These are phyloP conservation scores for Adiantum capillusveneris DNA, from an alignment of 75 land plant species.

Conservation along the genomic window DNA sequence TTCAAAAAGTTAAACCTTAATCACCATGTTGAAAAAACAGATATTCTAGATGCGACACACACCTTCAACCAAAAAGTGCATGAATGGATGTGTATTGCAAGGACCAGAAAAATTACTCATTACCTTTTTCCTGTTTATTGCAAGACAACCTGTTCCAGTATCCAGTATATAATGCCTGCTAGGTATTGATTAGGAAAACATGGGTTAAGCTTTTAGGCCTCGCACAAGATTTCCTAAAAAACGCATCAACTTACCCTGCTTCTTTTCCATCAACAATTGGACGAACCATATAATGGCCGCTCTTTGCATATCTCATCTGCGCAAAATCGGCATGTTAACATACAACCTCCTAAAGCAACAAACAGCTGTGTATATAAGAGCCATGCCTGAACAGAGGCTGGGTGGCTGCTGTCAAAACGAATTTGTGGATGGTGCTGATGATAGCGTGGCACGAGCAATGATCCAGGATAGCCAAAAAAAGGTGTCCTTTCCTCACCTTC, in stretches of 20 bases:
- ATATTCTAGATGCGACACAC: no score
- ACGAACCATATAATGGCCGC: slow-evolving; percentile 35
- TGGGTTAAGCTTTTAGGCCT: no score
- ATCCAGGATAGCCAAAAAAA: slow-evolving; percentile 5
- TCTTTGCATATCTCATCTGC: slow-evolving; percentile 27
- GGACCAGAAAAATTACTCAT: no score
- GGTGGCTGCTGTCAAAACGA: slow-evolving; percentile 7
- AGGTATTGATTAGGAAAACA: no score
- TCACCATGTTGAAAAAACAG: no score
- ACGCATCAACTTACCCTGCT: slow-evolving; percentile 33
- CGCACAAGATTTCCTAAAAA: no score
- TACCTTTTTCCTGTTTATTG: slow-evolving; percentile 23
- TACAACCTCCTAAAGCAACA: neutral
- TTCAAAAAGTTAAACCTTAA: no score
- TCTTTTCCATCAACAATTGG: slow-evolving; percentile 35
- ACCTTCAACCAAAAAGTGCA: no score
- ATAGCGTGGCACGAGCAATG: slow-evolving; percentile 13
- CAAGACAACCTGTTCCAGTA: slow-evolving; percentile 32
- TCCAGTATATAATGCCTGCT: slow-evolving; percentile 25
- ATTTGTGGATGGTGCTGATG: slow-evolving; percentile 10
- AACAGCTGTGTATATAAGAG: neutral
- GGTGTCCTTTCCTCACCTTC: neutral
- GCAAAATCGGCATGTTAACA: neutral
- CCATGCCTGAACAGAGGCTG: slow-evolving; percentile 23
- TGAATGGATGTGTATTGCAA: no score